These are phyloP conservation scores for Kurtzmaniella quercitrusa DNA, from an alignment of 1,139 yeast species.

Conservation along the genomic window DNA sequence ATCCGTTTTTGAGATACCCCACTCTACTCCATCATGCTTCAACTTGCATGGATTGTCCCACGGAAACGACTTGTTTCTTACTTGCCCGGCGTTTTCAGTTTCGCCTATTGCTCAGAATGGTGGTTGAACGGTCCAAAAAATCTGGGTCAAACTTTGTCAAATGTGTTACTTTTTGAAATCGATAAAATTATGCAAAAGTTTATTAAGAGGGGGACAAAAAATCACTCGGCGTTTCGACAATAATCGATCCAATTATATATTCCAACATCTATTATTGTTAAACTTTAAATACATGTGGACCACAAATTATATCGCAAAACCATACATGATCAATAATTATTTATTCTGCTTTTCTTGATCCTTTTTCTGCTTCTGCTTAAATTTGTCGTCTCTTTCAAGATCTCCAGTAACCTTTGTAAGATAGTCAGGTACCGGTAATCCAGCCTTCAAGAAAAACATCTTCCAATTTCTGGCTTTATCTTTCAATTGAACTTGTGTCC, in stretches of 20 bases:
- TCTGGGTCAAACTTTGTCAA: too few relatives aligned
- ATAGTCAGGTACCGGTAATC: constrained; percentile 72
- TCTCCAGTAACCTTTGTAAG: constrained; percentile 85
- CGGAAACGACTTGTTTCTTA: not conserved
- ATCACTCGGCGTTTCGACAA: too few relatives aligned
- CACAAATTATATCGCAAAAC: too few relatives aligned
- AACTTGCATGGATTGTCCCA: not conserved
- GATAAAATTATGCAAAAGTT: too few relatives aligned
- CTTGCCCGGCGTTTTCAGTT: not conserved
- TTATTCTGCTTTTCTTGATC: not conserved
- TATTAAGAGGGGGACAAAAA: too few relatives aligned
- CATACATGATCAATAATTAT: not conserved
- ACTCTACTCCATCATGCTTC: not conserved
- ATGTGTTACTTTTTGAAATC: too few relatives aligned
- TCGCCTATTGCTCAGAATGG: too few relatives aligned
- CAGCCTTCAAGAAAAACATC: constrained; percentile 71
- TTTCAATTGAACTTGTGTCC: constrained; percentile 87
- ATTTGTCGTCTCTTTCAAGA: constrained; percentile 50
- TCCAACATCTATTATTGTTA: too few relatives aligned
- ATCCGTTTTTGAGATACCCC: too few relatives aligned
- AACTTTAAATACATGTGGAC: too few relatives aligned
- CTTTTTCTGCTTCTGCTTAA: constrained; percentile 17
- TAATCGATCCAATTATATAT: too few relatives aligned
- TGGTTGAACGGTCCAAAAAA: too few relatives aligned
- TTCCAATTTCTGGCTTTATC: constrained; percentile 97